Base-by-base conservation (phyloP, 805 yeast genomes). In the Pichia nanzhaoensis region DNA sequence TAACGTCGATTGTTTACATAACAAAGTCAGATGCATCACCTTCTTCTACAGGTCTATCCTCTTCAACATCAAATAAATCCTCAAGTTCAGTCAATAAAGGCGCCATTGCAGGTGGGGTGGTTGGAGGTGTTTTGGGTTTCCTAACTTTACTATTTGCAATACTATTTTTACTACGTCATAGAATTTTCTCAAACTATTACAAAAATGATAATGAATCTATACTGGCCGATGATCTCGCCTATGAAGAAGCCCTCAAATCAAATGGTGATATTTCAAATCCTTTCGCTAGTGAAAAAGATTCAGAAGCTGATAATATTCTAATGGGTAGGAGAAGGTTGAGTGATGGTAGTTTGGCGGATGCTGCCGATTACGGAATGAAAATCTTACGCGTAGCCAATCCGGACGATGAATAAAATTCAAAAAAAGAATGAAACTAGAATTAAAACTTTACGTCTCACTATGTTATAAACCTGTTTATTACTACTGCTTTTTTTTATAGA, bases 301-400 rank as follows among this genome's bases (percentile, higher is more conserved):
- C 73, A 37, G 56, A 61, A 36, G 54, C 51, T n/a, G 51, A 50
- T 13, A 54, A 66, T 52, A 37, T 90, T 78, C 79, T 84, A 83
- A 68, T 84, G 62, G 95, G 95, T 33, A 78, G 90, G 58, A 78
- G 95, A 57, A 71, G 96, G 52, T 71, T 86, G 50, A 80, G 89
- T 55, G 91, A 85, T 56, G 96, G 96, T 4, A 80, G 91, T 2
- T 69, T 90, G 44, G 90, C 95, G 10, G 95, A 88, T 61, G 95
- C 84, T 50, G 78, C 86, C 4, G 93, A 86, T 61, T 85, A 82
- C 64, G 74, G 85, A 41, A 71, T 89, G 58, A 87, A 87, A 66
- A 80, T 86, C 17, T 69, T 90, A 39, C 82, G 88, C 48, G 95
- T 90, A 12, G 90, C 95, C 30, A 90, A 90, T 57, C 96, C 96